Evolutionary conservation across 2,329 filamentous ascomycete species (phyloP), one percentile per base, ranked within the genome.

Genomic region (Ophiosphaerella narmari): DNA sequence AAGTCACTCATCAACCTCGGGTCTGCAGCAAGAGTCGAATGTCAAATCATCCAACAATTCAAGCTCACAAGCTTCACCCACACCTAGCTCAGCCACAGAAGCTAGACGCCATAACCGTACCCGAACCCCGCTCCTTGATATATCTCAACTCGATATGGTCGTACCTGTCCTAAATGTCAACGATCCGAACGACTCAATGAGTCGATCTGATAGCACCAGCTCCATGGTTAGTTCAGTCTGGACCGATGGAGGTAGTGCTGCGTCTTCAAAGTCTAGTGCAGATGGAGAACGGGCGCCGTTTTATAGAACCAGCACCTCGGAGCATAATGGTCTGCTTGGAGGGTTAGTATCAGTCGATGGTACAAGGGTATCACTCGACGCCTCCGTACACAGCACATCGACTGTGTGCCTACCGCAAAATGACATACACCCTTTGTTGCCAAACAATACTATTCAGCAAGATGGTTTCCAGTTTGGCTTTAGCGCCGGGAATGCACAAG

Each of bases 201-300:
- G 57, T 40, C 68, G 65, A 1, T 65, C 66, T 5, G 63, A 67
- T 11, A 71, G 68, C 43, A 61, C 62, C 3, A 63, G 52, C 14
- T 69, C 65, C 2, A 46, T 48, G 5, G 49, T 57, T 13, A 68
- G 59, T 45, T 63, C 65, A 8, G 41, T 63, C 9, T 73, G 66
- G 67, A 72, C 67, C 24, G 68, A 69, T 36, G 49, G 55, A 2
- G 61, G 46, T 35, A 70, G 67, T 39, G 60, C 57, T 7, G 44
- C 54, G 2, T 71, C 68, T 3, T 72, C 70, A 7, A 60, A 62
- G 24, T 68, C 66, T 2, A 72, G 68, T 38, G 51, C 59, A 2
- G 51, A 55, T 24, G 57, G 47, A 5, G 63, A 60, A 8, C 32
- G 18, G 16, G 14, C 39, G 11, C 54, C 54, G 7, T 24, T 34